Conservation (phyloP, 805 yeast species). For the Saturnispora sanitii region DNA sequence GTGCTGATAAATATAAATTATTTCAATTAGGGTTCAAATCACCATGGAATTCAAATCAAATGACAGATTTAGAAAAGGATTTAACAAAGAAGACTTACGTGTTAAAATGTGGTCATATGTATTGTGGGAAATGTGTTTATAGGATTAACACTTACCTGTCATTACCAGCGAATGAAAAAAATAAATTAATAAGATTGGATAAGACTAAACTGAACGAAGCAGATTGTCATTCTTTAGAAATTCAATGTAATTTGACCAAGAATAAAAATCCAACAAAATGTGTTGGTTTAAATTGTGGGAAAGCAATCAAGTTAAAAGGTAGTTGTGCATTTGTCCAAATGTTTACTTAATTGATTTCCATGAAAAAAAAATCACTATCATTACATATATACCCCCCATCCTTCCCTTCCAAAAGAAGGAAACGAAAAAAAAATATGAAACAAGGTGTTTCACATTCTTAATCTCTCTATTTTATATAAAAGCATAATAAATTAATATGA, state of each 20-base stretch:
- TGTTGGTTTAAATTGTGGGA: constrained; percentile 43
- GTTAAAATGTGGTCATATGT: constrained; percentile 72
- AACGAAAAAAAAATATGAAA: constrained; percentile 10
- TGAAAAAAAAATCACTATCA: too few relatives aligned
- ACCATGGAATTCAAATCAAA: constrained; percentile 52
- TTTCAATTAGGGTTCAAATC: constrained; percentile 31
- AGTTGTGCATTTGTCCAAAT: constrained; percentile 43
- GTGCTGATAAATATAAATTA: constrained; percentile 19
- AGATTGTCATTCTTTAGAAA: constrained; percentile 31
- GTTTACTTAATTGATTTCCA: constrained; percentile 18
- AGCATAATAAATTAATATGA: not conserved
- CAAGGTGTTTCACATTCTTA: not conserved
- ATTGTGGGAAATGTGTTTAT: constrained; percentile 77
- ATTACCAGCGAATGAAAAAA: constrained; percentile 10
- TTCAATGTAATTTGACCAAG: constrained; percentile 22
- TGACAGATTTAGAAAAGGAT: constrained; percentile 47
- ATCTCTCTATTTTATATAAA: not conserved
- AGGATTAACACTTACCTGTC: constrained; percentile 35
- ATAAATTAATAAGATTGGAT: constrained; percentile 16
- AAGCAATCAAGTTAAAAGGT: constrained; percentile 33
- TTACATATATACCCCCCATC: constrained; percentile 18
- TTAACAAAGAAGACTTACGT: constrained; percentile 58
- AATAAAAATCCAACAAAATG: constrained; percentile 49
- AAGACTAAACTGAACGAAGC: constrained; percentile 10
- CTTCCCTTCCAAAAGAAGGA: too few relatives aligned